Evolutionary conservation across 305 asterid species (phyloP).

Genomic region (Solanum chacoense): DNA sequence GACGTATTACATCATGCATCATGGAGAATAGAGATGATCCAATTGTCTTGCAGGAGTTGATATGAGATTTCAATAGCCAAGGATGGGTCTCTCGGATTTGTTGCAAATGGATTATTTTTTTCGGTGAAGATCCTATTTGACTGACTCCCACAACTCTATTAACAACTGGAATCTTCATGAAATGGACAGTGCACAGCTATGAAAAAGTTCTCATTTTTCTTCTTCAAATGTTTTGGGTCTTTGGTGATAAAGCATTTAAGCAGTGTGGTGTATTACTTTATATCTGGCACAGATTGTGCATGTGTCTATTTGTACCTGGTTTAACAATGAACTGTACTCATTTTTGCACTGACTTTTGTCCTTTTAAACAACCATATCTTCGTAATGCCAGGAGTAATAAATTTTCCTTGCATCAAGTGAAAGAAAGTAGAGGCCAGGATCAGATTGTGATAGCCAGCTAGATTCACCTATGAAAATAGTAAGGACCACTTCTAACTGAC

Average conservation of each 20-base stretch:
- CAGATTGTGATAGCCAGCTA: not conserved
- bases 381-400: not conserved
- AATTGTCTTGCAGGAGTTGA: not conserved
- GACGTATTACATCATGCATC: not conserved
- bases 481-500: not conserved
- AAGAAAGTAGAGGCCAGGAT: not conserved
- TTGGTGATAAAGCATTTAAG: not conserved
- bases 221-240: not conserved
- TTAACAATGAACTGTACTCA: not conserved
- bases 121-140: not conserved
- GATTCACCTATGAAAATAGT: not conserved
- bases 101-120: not conserved
- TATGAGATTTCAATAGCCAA: not conserved
- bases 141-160: not conserved
- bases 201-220: not conserved
- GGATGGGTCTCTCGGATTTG: not conserved
- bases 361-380: not conserved
- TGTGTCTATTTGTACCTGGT: not conserved
- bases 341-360: not conserved
- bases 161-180: not conserved
- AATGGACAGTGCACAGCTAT: not conserved
- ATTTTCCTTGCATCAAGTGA: not conserved
- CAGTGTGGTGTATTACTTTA: not conserved
- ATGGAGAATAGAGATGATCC: not conserved
- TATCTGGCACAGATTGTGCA: not conserved